Evolutionary conservation across 371 early-diverging fungal genomes (phyloP), one percentile per base, ranked within the genome.

Genomic region (Mucor velutinosus): DNA sequence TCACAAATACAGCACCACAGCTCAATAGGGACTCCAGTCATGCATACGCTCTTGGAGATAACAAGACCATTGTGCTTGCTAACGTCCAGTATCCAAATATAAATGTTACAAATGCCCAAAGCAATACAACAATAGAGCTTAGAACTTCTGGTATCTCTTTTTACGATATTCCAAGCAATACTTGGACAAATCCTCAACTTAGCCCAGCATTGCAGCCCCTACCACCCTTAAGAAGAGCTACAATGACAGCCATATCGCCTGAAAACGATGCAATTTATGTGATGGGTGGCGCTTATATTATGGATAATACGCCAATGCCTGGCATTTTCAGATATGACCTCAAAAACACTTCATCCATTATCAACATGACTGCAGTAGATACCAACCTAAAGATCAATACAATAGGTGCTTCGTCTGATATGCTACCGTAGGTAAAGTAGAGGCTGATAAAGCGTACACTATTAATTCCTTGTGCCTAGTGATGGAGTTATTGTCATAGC

Each of bases 371-470:
- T 2, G 32, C 58, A 21, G 8, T 8, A 5, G 7, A 58, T 14
- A 21, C 32, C 19, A 58, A 58, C 8, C 21, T 37, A 10, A 58
- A 19, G 2, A 17, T 58, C 10, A 1, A 12, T 1, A 37, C 10
- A 15, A 2, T 41, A 25, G 43, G 60, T 10, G 39, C 25, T 7
- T 43, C 43, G 10, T 25, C 43, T 25, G 29, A 60, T 6, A 60
- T 60, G 60, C n/a, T 60, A 60, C 29, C 60, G 60, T 60, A 60
- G 4, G 60, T 60, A 1, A 15, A 56, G 12, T 10, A 30, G 7
- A 56, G 23, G n/a, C n/a, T n/a, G n/a, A n/a, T n/a, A n/a, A n/a
- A n/a, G n/a, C n/a, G n/a, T n/a, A n/a, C n/a, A 43, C 8, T 21
- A 25, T 25, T 25, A 11, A 51, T 12, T 3, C 0, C 8, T 29